These are phyloP conservation scores for Astrothelium macrocarpum DNA, from an alignment of 495 filamentous ascomycete genomes.

Conservation along the genomic window DNA sequence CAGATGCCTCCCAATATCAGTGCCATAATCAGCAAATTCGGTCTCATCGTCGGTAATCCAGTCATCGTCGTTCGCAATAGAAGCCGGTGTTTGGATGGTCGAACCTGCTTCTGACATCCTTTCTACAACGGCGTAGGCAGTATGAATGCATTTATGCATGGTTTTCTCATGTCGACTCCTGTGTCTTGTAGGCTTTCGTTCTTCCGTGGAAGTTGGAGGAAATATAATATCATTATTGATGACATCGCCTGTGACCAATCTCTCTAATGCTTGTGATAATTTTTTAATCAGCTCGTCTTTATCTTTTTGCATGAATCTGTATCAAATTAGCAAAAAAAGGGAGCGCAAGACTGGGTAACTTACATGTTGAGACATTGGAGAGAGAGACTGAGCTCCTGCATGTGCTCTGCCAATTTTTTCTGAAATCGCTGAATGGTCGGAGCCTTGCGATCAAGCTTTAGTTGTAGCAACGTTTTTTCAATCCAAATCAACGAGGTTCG, in stretches of 20 bases:
- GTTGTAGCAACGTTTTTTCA: neutral
- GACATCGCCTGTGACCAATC: neutral
- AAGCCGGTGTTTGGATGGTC: neutral
- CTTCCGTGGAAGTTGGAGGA: neutral
- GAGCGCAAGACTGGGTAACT: neutral
- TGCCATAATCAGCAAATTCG: neutral
- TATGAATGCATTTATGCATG: constrained; percentile 4
- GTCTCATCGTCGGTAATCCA: neutral
- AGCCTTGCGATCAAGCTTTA: constrained; percentile 5
- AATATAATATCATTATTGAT: neutral
- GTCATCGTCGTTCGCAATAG: neutral
- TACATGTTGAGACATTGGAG: neutral
- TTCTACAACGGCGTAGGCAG: neutral
- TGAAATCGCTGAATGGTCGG: neutral
- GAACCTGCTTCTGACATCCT: neutral
- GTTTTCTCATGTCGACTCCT: neutral
- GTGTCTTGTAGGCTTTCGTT: neutral
- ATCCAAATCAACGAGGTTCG: neutral
- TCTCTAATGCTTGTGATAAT: neutral
- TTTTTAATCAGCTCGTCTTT: neutral
- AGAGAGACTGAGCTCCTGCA: neutral
- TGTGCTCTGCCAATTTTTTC: neutral
- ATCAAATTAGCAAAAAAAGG: neutral
- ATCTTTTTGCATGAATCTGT: neutral
- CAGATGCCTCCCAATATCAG: neutral